Evolutionary conservation across 2,329 filamentous ascomycete species (phyloP), one percentile per base, ranked within the genome.

Genomic region (Xylariaceae sp.): DNA sequence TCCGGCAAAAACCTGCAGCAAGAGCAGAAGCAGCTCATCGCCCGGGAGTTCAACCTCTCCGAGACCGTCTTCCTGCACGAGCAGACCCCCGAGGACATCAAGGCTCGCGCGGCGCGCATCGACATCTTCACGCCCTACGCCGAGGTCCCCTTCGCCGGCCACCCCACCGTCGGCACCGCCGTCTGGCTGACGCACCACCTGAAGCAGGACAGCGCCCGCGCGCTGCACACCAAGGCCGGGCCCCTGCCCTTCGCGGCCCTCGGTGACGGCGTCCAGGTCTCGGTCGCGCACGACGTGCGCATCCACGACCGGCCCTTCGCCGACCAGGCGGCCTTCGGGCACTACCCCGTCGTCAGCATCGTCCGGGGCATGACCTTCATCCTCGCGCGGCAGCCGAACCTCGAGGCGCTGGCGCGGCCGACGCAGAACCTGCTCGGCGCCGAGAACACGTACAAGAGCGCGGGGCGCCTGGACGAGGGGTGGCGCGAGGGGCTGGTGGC

Each of bases 361-460:
- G 83, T 88, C 31, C 78, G 79, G 36, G 85, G 85, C 34, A 83
- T 89, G 80, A 78, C 77, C 1, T 88, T 87, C 60, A 63, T 79
- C 19, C 72, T 86, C 31, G 67, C 83, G 12, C 66, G 78, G 52
- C 67, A 90, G 15, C 69, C 76, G 0, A 71, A 69, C 41, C 61
- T 86, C 7, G 77, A 78, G 29, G 70, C 74, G 3, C 68, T 90
- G 11, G 71, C 65, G 4, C 51, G 61, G 19, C 64, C 68, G 11
- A 52, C 64, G 19, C 53, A 52, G 4, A 59, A 61, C 35, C 53
- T 54, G 19, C 53, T 64, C 15, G 52, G 66, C 32, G 55, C 67
- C 47, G 51, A 45, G 17, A 45, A 37, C 28, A 38, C 57, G 9
- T 48, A 49, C 42, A 37, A 38, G 9, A 45, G 49, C 2, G 46